Percentiles rank a stretch among this genome's conserved stretches.
These are phyloP conservation scores for Coffea eugenioides DNA, from an alignment of 257 asterid species.

Conservation along the genomic window DNA sequence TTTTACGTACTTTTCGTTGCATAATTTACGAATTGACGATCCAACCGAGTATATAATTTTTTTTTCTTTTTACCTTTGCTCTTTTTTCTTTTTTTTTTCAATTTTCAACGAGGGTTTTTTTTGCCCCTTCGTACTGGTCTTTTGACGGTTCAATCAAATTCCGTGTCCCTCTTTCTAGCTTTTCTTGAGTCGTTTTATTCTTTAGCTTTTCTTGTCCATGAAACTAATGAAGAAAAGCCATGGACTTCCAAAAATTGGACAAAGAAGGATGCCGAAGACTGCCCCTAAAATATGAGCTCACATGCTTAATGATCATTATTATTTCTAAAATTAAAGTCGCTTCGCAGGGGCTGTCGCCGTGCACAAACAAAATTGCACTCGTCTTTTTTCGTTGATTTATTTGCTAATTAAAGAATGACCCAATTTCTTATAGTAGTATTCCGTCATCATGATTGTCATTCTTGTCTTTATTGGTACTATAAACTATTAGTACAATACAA, in stretches of 20 bases:
- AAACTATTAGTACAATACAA: background rate
- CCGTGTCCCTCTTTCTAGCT: no score
- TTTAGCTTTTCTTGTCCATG: no score
- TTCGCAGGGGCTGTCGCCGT: background rate
- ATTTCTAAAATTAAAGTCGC: background rate
- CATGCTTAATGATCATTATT: background rate
- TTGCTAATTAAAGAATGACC: background rate
- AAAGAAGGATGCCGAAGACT: no score
- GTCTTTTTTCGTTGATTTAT: background rate
- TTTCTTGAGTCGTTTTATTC: background rate
- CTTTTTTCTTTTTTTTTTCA: no score
- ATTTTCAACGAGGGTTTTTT: background rate
- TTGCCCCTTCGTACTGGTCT: background rate
- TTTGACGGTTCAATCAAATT: background rate
- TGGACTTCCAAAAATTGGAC: background rate
- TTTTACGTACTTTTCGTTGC: background rate
- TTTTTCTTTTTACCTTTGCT: background rate
- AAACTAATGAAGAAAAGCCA: background rate
- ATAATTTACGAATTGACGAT: background rate
- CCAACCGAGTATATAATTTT: background rate
- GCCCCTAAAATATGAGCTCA: no score
- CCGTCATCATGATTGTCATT: conserved; percentile 1
- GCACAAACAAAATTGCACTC: conserved; percentile 1
- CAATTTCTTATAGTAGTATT: background rate
- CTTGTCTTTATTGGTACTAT: background rate